phyloP scores from a whole-genome alignment of 805 yeast species.

The Isabelozyma gotoi region DNA sequence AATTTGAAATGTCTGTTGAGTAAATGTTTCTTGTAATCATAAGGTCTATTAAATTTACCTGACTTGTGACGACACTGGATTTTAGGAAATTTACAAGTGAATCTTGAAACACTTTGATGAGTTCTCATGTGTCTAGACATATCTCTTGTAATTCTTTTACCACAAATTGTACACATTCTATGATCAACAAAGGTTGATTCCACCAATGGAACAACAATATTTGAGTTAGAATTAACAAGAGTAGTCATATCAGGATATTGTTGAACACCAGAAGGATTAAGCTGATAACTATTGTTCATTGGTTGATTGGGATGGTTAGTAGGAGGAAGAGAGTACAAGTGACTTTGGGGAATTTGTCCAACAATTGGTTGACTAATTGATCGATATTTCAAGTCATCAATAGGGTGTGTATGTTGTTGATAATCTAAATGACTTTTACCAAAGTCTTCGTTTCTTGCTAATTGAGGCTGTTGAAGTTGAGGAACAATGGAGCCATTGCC shows the following conservation, averaged over 20 bases:
- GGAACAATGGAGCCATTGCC: neutral
- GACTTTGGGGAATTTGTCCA: neutral
- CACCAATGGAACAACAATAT: slow-evolving; percentile 33
- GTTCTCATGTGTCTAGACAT: slow-evolving; percentile 63
- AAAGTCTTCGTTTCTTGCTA: neutral
- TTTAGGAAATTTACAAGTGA: slow-evolving; percentile 57
- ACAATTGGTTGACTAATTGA: neutral
- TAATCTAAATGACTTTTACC: neutral
- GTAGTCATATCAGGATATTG: slow-evolving; percentile 40
- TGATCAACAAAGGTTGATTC: slow-evolving; percentile 39
- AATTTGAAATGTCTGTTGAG: slow-evolving; percentile 59
- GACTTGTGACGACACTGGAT: slow-evolving; percentile 56
- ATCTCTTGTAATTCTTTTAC: slow-evolving; percentile 56
- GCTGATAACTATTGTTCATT: neutral
- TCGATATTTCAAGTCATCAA: neutral
- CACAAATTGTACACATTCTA: slow-evolving; percentile 51
- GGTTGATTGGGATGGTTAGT: neutral
- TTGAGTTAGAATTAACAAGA: slow-evolving; percentile 33
- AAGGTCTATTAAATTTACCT: slow-evolving; percentile 65
- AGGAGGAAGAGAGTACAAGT: neutral
- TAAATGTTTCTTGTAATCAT: slow-evolving; percentile 66
- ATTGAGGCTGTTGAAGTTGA: neutral
- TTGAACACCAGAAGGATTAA: slow-evolving; percentile 4
- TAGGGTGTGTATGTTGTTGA: neutral
- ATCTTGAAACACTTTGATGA: slow-evolving; percentile 56